A percentile compares a stretch with the other conserved stretches of the same genome.
Evolutionary conservation across 108 stramenopile genomes (phyloP).

Genomic region (Skeletonema potamos): DNA sequence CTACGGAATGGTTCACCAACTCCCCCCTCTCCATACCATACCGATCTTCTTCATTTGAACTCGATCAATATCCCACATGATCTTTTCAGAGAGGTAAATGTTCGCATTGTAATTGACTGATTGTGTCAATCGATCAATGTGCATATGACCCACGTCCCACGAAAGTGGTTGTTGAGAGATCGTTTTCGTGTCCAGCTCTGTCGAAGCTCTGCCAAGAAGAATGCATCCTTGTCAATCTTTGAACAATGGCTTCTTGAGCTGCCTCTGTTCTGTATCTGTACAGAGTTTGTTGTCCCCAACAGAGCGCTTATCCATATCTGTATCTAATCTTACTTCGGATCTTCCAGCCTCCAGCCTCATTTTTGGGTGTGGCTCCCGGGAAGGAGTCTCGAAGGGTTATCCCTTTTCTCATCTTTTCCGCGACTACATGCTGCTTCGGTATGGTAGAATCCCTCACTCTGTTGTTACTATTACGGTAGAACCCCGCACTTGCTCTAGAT

Average conservation of each 20-base stretch:
- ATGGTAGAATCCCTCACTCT: no score
- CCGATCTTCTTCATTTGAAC: slow-evolving; percentile 90
- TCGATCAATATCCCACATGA: slow-evolving; percentile 91
- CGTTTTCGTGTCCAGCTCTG: slow-evolving; percentile 82
- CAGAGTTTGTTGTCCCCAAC: slow-evolving; percentile 71
- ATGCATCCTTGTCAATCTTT: slow-evolving; percentile 68
- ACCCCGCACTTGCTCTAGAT: no score
- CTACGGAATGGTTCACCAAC: slow-evolving; percentile 90
- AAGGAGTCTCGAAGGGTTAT: no score
- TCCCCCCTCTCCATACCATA: slow-evolving; percentile 85
- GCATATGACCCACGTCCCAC: slow-evolving; percentile 87
- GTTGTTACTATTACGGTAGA: no score
- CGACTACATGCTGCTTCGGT: no score
- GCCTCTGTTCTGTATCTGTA: slow-evolving; percentile 84
- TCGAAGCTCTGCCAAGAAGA: slow-evolving; percentile 78
- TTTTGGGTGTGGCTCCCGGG: no score
- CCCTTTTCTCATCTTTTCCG: no score
- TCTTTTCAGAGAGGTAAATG: slow-evolving; percentile 62
- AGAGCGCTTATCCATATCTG: no score
- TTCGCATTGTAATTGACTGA: slow-evolving; percentile 63
- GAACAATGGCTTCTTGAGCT: slow-evolving; percentile 69
- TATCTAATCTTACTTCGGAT: no score
- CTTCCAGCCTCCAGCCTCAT: no score
- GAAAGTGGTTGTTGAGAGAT: slow-evolving; percentile 79
- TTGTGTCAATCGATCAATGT: slow-evolving; percentile 75